Base-by-base conservation (phyloP, 202 grass and related monocot genomes). In the Setaria viridis region DNA sequence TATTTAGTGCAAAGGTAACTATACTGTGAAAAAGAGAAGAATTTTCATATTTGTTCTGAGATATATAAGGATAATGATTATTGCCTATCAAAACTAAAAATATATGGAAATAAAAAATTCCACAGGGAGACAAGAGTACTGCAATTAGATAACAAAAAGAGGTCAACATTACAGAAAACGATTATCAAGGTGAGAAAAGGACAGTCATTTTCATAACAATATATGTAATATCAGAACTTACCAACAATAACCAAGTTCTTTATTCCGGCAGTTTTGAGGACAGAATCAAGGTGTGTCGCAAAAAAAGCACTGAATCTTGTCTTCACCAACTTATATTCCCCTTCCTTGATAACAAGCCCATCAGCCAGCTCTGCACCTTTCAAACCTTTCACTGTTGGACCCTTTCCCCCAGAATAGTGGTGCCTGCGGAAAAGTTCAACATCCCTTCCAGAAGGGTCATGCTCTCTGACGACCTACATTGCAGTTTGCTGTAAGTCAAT, bases 221-320 rank as follows among this genome's bases (percentile, higher is more conserved):
- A 33, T 14, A 63, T 42, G 16, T 53, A 30, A 2, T 79, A 88
- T 25, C 25, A 79, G 49, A 86, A 10, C 89, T 87, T 87, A 99
- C 96, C 93, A 84, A 92, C 93, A 71, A 99, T 51, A 78, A 99
- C 88, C 90, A 99, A 77, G 51, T 84, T 92, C 82, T 94, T 96
- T 82, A 96, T 91, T 87, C 90, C 93, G 58, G 68, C 85, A 72
- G 88, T 82, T 82, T 92, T 91, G 29, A 99, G 90, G 87, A 99
- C 86, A 57, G 88, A 85, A 90, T 99, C 91, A 53, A 99, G 96
- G 71, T 87, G 81, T 1, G 96, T 99, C 0, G 89, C 92, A 75
- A 94, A 96, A 76, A 99, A 99, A 49, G 93, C 96, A 88, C 93
- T 99, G 45, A 99, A 99, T 43, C 96, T 94, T 64, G 93, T 99